A percentile compares a stretch with the other conserved stretches of the same genome.
phyloP scores from a whole-genome alignment of 2,329 filamentous ascomycete species.

The Botrytis porri region DNA sequence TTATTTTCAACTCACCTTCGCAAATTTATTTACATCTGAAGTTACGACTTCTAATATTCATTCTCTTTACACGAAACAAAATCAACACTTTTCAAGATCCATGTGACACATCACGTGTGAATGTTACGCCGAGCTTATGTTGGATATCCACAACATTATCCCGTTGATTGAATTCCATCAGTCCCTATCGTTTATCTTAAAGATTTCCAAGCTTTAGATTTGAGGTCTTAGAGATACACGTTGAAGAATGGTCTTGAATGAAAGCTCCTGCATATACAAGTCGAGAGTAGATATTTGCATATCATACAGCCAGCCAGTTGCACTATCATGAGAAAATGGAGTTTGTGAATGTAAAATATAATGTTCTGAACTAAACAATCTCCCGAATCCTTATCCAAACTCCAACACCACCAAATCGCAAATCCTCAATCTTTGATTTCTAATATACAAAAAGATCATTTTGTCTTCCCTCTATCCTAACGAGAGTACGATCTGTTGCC shows the following conservation, averaged over 20 bases:
- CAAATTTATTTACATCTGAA: background rate
- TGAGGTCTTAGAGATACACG: background rate
- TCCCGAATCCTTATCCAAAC: background rate
- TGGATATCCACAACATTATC: background rate
- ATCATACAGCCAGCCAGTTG: too few species aligned
- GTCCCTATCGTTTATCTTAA: background rate
- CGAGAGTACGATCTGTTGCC: background rate
- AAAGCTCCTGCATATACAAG: too few species aligned
- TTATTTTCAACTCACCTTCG: too few species aligned
- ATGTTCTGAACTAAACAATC: background rate
- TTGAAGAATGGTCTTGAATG: background rate
- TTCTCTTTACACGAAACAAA: background rate
- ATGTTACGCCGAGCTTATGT: background rate
- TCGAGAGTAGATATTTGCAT: too few species aligned
- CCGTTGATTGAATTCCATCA: background rate
- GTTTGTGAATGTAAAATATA: background rate
- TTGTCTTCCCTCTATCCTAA: background rate
- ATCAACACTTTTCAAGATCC: background rate
- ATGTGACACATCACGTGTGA: background rate
- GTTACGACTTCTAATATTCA: background rate
- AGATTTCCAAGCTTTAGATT: too few species aligned
- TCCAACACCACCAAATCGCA: background rate
- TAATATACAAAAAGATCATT: conserved; percentile 2
- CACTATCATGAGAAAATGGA: background rate
- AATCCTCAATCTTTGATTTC: background rate